These are phyloP conservation scores for Neltuma alba DNA, from an alignment of 306 rosid genomes.

Conservation along the genomic window DNA sequence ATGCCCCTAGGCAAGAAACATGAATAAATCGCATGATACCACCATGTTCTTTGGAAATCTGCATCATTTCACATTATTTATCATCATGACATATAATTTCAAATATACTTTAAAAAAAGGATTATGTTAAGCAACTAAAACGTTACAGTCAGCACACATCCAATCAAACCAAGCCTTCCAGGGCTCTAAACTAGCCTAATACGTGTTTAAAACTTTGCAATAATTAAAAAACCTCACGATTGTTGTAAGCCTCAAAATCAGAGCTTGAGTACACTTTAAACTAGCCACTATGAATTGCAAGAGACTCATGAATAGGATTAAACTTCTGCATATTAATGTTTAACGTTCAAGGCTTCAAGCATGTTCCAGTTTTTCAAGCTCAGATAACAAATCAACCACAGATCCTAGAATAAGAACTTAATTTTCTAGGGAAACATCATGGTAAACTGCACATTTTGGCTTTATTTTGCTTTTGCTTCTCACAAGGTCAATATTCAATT, in stretches of 20 bases:
- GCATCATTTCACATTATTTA: conserved; percentile 40
- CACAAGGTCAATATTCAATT: conserved; percentile 9
- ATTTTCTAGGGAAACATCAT: neutral
- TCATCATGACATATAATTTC: neutral
- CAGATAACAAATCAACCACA: conserved; percentile 9
- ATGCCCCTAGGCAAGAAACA: conserved; percentile 91
- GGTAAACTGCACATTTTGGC: neutral
- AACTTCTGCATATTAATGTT: neutral
- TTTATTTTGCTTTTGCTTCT: conserved; percentile 1
- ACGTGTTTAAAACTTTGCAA: neutral
- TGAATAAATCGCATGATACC: conserved; percentile 93
- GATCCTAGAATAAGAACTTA: conserved; percentile 1
- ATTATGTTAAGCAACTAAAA: conserved; percentile 32
- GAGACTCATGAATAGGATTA: conserved; percentile 21
- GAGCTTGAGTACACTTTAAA: neutral
- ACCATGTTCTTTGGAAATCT: conserved; percentile 98
- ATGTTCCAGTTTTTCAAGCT: neutral
- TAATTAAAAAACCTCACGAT: neutral
- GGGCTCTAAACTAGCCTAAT: conserved; percentile 17
- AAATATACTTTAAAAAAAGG: neutral
- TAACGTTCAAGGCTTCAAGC: neutral
- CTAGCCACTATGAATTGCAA: conserved; percentile 23
- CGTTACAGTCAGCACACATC: conserved; percentile 28
- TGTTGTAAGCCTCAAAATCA: conserved; percentile 1
- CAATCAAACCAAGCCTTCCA: conserved; percentile 30